A percentile compares a stretch with the other conserved stretches of the same genome.
Evolutionary conservation across 2,329 filamentous ascomycete genomes (phyloP).

Genomic region (Hypoxylon sp.): DNA sequence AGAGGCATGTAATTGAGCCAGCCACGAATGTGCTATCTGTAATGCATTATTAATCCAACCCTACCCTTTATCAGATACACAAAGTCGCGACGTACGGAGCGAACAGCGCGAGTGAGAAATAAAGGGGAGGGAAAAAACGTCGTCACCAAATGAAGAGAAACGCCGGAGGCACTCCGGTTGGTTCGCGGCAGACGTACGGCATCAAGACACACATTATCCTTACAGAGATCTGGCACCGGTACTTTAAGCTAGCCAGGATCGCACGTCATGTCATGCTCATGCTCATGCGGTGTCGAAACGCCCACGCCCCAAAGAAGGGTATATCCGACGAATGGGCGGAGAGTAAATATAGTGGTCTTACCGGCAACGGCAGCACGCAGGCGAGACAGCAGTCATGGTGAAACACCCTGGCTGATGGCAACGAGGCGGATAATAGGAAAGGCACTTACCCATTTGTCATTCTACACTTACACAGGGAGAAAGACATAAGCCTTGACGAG

Average conservation of each 20-base stretch:
- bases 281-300: not conserved
- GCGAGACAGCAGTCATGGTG: slow-evolving; percentile 2
- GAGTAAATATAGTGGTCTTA: not conserved
- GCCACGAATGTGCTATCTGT: not conserved
- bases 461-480: not conserved
- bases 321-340: slow-evolving; percentile 13
- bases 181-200: not conserved
- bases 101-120: not conserved
- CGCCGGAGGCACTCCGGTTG: not conserved
- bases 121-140: slow-evolving; percentile 7
- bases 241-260: not conserved
- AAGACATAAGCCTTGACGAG: slow-evolving; percentile 1
- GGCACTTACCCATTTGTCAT: slow-evolving; percentile 2
- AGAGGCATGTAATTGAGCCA: not conserved
- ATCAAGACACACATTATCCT: not conserved
- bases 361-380: not conserved
- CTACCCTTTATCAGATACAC: slow-evolving; percentile 9
- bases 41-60: not conserved
- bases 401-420: slow-evolving; percentile 8
- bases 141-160: slow-evolving; percentile 3
- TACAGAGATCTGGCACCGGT: slow-evolving; percentile 16
- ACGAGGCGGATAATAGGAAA: slow-evolving; percentile 10
- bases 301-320: slow-evolving; percentile 1
- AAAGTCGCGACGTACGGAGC: not conserved
- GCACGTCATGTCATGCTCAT: slow-evolving; percentile 9